These are phyloP conservation scores for Pseudoscleropodium purum DNA, from an alignment of 225 moss, liverwort and hornwort genomes.

Conservation along the genomic window DNA sequence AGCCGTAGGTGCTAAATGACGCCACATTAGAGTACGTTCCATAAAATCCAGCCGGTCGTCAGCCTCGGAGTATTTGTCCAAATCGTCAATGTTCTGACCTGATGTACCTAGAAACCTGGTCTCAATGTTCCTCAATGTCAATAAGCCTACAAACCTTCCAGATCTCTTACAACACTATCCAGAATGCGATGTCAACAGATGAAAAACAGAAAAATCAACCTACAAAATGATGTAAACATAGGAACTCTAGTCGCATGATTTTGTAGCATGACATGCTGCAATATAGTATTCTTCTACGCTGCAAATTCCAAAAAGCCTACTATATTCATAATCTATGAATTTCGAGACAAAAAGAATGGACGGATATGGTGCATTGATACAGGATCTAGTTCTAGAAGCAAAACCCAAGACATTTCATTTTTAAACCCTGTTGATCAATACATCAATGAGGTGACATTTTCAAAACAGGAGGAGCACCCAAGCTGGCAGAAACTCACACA, in stretches of 20 bases:
- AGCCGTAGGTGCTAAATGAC: constrained; percentile 94
- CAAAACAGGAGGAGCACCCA: background rate
- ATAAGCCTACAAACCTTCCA: background rate
- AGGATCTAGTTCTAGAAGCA: background rate
- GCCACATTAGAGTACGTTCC: constrained; percentile 86
- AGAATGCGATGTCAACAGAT: background rate
- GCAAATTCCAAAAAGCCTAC: background rate
- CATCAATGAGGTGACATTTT: background rate
- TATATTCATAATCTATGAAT: background rate
- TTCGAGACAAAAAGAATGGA: background rate
- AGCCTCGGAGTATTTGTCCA: constrained; percentile 83
- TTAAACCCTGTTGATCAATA: background rate
- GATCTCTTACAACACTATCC: background rate
- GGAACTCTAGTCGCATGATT: background rate
- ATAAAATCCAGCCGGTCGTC: constrained; percentile 67
- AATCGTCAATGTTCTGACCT: constrained; percentile 93
- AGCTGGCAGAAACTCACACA: constrained; percentile 42
- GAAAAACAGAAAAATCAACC: background rate
- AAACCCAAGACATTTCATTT: background rate
- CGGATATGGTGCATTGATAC: background rate
- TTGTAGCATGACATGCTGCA: background rate
- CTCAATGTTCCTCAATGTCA: constrained; percentile 3
- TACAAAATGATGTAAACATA: background rate
- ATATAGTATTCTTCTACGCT: background rate
- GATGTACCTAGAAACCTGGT: constrained; percentile 89